A percentile compares a stretch with the other conserved stretches of the same genome.
Conservation (phyloP, 2,329 filamentous ascomycete genomes). For the Penicillium vulpinum region DNA sequence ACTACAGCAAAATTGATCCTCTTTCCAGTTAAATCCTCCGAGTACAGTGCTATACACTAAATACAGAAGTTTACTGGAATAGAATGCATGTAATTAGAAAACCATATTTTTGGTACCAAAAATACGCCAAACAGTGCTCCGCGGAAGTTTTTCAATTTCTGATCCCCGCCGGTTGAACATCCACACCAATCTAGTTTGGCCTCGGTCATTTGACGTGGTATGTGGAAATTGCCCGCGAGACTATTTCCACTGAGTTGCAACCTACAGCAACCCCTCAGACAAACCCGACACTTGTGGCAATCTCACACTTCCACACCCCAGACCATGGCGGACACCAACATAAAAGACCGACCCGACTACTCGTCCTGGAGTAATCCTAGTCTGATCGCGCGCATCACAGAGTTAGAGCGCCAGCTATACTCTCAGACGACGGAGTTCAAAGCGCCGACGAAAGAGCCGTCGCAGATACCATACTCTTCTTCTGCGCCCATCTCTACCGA, state of each 20-base stretch:
- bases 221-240: slow-evolving; percentile 32
- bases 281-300: slow-evolving; percentile 15
- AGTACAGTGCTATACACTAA: neutral
- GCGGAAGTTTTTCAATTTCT: slow-evolving; percentile 12
- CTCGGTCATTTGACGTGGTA: slow-evolving; percentile 23
- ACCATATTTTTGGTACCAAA: neutral
- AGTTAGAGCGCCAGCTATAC: slow-evolving; percentile 66
- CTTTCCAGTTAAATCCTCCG: too few relatives aligned
- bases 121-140: slow-evolving; percentile 6
- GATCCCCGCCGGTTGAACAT: slow-evolving; percentile 9
- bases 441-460: slow-evolving; percentile 5
- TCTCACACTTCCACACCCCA: slow-evolving; percentile 15
- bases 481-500: slow-evolving; percentile 17
- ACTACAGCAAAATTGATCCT: fast-evolving
- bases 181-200: slow-evolving; percentile 4
- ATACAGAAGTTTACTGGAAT: neutral
- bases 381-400: slow-evolving; percentile 66
- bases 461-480: slow-evolving; percentile 1
- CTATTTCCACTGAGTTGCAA: slow-evolving; percentile 16
- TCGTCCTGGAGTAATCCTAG: slow-evolving; percentile 66
- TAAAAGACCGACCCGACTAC: slow-evolving; percentile 51
- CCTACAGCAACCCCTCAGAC: slow-evolving; percentile 8
- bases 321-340: slow-evolving; percentile 25
- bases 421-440: slow-evolving; percentile 45
- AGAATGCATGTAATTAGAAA: neutral